A percentile compares a stretch with the other conserved stretches of the same genome.
Evolutionary conservation across 2,329 filamentous ascomycete genomes (phyloP).

Genomic region (Parastagonospora avenae): DNA sequence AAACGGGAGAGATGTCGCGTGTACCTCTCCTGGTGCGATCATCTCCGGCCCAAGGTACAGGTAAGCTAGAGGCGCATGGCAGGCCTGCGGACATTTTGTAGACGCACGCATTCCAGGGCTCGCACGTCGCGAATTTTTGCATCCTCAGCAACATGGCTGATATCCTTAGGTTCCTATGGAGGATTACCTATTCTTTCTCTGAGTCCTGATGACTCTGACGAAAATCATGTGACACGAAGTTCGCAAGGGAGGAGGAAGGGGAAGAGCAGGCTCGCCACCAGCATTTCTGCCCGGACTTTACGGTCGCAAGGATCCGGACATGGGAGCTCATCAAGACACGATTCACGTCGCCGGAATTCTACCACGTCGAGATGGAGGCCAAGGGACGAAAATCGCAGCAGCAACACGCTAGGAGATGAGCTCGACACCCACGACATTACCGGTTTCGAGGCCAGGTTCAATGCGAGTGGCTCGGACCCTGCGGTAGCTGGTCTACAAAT

Average conservation of each 20-base stretch:
- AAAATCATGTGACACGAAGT: slow-evolving; percentile 35
- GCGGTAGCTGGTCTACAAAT: slow-evolving; percentile 25
- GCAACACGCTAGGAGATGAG: slow-evolving; percentile 28
- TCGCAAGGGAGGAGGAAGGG: slow-evolving; percentile 35
- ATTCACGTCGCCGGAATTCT: slow-evolving; percentile 21
- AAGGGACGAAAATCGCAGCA: slow-evolving; percentile 30
- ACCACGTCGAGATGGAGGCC: slow-evolving; percentile 32
- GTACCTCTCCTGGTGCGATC: slow-evolving; percentile 64
- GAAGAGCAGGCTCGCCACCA: slow-evolving; percentile 42
- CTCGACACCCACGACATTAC: slow-evolving; percentile 34
- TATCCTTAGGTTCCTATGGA: slow-evolving; percentile 60
- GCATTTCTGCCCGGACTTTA: slow-evolving; percentile 21
- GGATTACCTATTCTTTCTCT: slow-evolving; percentile 57
- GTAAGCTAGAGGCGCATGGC: slow-evolving; percentile 23
- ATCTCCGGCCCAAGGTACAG: slow-evolving; percentile 63
- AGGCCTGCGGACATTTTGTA: background rate
- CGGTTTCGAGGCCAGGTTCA: slow-evolving; percentile 42
- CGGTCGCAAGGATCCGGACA: slow-evolving; percentile 12
- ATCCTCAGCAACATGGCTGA: background rate
- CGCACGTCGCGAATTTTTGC: background rate
- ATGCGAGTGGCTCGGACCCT: slow-evolving; percentile 30
- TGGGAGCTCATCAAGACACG: slow-evolving; percentile 24
- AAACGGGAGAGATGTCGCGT: slow-evolving; percentile 51
- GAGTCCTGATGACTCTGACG: slow-evolving; percentile 45
- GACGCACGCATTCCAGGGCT: no score